Evolutionary conservation across 148 eudicot genomes (phyloP), one percentile per base, ranked within the genome.

Genomic region (Camellia granthamiana): DNA sequence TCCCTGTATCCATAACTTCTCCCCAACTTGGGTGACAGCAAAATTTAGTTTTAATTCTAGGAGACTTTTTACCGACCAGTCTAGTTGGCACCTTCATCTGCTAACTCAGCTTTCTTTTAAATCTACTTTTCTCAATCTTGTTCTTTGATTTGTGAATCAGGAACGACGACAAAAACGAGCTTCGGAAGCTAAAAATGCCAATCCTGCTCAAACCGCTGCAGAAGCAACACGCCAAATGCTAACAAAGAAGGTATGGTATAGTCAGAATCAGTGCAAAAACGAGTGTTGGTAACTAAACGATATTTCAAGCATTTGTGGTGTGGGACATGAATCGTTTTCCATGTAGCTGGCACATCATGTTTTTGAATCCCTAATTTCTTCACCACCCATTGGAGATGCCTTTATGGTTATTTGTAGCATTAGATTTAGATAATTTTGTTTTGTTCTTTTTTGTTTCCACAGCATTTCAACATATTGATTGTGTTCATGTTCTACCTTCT

Each of bases 201-300:
- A 43, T 47, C 81, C 81, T 58, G 81, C 87, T 76, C 83, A 84
- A 69, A 87, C 86, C 64, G 89, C 90, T 76, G 88, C 90, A 46
- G 90, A 86, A 84, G 90, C 89, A 61, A 83, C 89, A 58, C 84
- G 80, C 72, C 87, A 84, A 51, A 80, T 82, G 69, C 77, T 87
- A 69, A 83, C 83, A 15, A 82, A 82, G 78, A 87, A 87, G 89
- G 89, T 87, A 73, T 56, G 30, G 46, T 69, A 59, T 7, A 15
- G 19, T 16, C 18, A 58, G 42, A 46, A 30, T 6, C 5, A 41
- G 19, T n/a, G 3, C 38, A n/a, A 12, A 16, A 73, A 12, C 52
- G 13, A 76, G 18, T 44, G 54, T 23, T 12, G 52, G n/a, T 18
- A 62, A 15, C 13, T 30, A 65, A 54, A 5, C n/a, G 7, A 61